Conservation (phyloP, 257 asterid species). For the Fraxinus americana region DNA sequence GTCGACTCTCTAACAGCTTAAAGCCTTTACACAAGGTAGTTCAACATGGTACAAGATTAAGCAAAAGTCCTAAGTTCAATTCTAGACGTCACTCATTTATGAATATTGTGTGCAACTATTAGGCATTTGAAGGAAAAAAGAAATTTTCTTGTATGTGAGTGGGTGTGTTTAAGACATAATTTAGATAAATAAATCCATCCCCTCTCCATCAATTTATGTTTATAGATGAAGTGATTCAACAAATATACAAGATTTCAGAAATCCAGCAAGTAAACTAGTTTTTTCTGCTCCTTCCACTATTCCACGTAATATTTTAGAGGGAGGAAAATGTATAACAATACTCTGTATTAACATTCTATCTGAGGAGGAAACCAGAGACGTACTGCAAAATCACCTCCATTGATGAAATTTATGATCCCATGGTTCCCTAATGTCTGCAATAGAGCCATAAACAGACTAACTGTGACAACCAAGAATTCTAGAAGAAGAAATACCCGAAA, state of each 20-base stretch:
- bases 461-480: conserved; percentile 67
- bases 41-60: too few relatives aligned
- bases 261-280: not conserved
- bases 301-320: not conserved
- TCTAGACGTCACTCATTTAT: too few relatives aligned
- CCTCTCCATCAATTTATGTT: not conserved
- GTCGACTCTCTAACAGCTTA: not conserved
- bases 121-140: too few relatives aligned
- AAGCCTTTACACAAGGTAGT: too few relatives aligned
- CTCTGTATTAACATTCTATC: not conserved
- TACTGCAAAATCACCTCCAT: conserved; percentile 85
- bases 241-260: not conserved
- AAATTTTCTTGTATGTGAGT: not conserved
- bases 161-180: not conserved
- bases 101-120: too few relatives aligned
- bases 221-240: not conserved
- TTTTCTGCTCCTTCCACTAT: not conserved
- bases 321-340: not conserved
- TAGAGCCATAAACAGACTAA: conserved; percentile 63
- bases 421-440: conserved; percentile 70
- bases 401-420: conserved; percentile 63
- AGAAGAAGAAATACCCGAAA: conserved; percentile 75
- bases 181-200: not conserved
- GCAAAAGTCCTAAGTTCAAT: too few relatives aligned
- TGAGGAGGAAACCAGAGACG: conserved; percentile 23